Evolutionary conservation across 2,329 filamentous ascomycete species (phyloP).

Genomic region (Coniella lustricola): DNA sequence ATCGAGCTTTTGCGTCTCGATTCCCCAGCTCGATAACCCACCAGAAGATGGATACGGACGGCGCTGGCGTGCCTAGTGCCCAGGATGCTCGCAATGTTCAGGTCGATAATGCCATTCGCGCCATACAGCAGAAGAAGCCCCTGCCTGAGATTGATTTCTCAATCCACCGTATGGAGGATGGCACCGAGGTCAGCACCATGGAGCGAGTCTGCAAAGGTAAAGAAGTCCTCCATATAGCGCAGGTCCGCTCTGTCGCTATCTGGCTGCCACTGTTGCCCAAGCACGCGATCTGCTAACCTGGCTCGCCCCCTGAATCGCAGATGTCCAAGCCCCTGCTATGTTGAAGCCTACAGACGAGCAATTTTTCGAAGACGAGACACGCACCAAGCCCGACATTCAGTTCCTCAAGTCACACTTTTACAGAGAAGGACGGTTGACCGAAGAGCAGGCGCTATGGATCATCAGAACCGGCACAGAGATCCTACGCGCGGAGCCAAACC

Average conservation of each 20-base stretch:
- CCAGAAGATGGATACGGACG: slow-evolving; percentile 43
- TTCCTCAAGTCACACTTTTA: slow-evolving; percentile 99
- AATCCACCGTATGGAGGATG: slow-evolving; percentile 97
- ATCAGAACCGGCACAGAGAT: slow-evolving; percentile 82
- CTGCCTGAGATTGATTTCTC: slow-evolving; percentile 98
- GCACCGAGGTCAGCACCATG: slow-evolving; percentile 85
- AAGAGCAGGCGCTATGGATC: slow-evolving; percentile 96
- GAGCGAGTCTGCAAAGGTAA: slow-evolving; percentile 98
- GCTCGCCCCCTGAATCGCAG: not conserved
- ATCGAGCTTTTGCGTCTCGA: not conserved
- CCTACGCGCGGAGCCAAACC: slow-evolving; percentile 82
- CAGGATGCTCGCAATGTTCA: slow-evolving; percentile 48
- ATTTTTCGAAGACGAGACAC: slow-evolving; percentile 84
- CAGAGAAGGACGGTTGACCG: slow-evolving; percentile 89
- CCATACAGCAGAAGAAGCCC: slow-evolving; percentile 90
- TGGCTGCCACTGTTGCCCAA: not conserved
- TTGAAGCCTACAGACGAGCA: slow-evolving; percentile 87
- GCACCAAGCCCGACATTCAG: slow-evolving; percentile 80
- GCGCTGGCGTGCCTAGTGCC: slow-evolving; percentile 28
- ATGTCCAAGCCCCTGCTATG: slow-evolving; percentile 90
- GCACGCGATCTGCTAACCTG: slow-evolving; percentile 5
- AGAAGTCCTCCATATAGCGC: slow-evolving; percentile 18
- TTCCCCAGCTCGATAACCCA: slow-evolving; percentile 1
- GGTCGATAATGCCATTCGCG: slow-evolving; percentile 85
- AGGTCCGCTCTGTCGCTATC: not conserved